These are phyloP conservation scores for Euphorbia peplus DNA, from an alignment of 345 rosid genomes.

Conservation along the genomic window DNA sequence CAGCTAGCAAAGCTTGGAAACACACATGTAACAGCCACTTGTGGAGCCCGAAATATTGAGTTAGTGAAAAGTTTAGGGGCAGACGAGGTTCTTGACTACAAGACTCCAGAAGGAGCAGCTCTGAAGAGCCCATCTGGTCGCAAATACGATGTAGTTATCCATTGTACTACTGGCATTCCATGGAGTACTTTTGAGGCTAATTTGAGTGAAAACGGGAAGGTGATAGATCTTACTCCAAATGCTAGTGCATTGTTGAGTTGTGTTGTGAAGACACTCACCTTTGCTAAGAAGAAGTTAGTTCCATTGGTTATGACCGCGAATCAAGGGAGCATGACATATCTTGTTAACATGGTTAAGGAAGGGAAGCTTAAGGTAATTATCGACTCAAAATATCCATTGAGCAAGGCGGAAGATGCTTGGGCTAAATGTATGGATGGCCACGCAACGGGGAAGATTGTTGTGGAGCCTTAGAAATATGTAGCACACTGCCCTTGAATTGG, in stretches of 20 bases:
- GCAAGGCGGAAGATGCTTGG: conserved; percentile 21
- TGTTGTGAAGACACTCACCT: conserved; percentile 47
- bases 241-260: conserved; percentile 42
- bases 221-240: conserved; percentile 53
- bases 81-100: not conserved
- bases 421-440: conserved; percentile 59
- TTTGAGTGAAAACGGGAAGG: conserved; percentile 56
- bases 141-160: conserved; percentile 69
- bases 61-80: not conserved
- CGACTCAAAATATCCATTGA: conserved; percentile 51
- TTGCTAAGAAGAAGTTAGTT: conserved; percentile 64
- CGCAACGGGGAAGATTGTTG: conserved; percentile 77
- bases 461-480: conserved; percentile 46
- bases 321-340: conserved; percentile 42
- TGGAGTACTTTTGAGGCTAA: conserved; percentile 69
- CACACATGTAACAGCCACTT: not conserved
- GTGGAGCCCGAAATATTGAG: not conserved
- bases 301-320: conserved; percentile 43
- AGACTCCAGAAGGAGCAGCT: conserved; percentile 13
- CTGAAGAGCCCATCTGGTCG: conserved; percentile 66
- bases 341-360: conserved; percentile 52
- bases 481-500: not conserved
- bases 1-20: not conserved
- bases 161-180: conserved; percentile 57
- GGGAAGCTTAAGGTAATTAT: conserved; percentile 62